These are phyloP conservation scores for Cucurbita moschata DNA, from an alignment of 306 rosid species.

Conservation along the genomic window DNA sequence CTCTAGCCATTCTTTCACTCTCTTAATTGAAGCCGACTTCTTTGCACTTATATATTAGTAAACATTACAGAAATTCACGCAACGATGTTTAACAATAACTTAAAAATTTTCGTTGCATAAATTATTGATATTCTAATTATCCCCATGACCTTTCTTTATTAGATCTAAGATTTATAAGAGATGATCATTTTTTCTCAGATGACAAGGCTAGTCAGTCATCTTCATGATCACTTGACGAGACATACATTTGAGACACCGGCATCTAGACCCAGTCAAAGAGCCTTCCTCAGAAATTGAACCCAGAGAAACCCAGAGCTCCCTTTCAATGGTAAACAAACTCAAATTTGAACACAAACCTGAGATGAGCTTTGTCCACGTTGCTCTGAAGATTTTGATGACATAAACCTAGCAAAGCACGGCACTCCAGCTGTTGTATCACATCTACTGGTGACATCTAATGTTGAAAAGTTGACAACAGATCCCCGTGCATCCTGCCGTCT, in stretches of 20 bases:
- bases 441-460: constrained; percentile 17
- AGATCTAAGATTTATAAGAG: not conserved
- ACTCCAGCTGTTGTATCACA: constrained; percentile 14
- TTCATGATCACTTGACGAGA: not conserved
- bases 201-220: not conserved
- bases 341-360: constrained; percentile 22
- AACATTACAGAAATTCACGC: not conserved
- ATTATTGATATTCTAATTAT: not conserved
- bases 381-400: constrained; percentile 47
- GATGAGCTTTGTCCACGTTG: constrained; percentile 19
- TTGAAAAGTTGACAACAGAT: constrained; percentile 2
- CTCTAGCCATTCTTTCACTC: too few relatives aligned
- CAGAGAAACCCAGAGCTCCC: not conserved
- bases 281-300: not conserved
- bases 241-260: not conserved
- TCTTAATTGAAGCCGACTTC: too few relatives aligned
- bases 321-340: not conserved
- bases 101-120: not conserved
- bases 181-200: not conserved
- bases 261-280: not conserved
- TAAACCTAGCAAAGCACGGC: constrained; percentile 19
- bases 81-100: not conserved
- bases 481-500: constrained; percentile 14
- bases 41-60: not conserved
- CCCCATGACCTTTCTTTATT: not conserved